Percentiles rank a stretch among this genome's conserved stretches.
These are phyloP conservation scores for Boletus rubropictus DNA, from an alignment of 768 basidiomycete species.

Conservation along the genomic window DNA sequence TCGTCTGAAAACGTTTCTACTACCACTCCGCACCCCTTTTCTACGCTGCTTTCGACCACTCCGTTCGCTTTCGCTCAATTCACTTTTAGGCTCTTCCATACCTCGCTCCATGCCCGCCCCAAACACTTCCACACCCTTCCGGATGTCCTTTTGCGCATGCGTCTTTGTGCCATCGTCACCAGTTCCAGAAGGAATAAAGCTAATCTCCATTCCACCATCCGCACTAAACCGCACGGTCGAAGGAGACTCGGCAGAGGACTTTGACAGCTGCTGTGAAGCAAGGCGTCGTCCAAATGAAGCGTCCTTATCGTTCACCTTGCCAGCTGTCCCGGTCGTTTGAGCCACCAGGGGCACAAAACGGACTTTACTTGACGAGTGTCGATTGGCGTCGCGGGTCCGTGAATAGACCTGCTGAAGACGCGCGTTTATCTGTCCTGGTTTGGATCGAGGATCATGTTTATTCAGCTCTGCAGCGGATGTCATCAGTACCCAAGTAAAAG, in stretches of 20 bases:
- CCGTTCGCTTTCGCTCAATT: constrained; percentile 59
- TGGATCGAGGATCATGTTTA: constrained; percentile 51
- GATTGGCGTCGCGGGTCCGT: constrained; percentile 39
- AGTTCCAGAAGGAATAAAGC: constrained; percentile 60
- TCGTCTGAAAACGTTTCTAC: constrained; percentile 72
- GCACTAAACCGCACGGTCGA: constrained; percentile 24
- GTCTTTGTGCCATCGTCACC: constrained; percentile 10
- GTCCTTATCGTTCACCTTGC: constrained; percentile 39
- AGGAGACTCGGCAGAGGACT: constrained; percentile 10
- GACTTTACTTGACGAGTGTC: constrained; percentile 42
- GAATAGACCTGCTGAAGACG: constrained; percentile 43
- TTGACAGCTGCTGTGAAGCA: constrained; percentile 18
- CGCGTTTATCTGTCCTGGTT: constrained; percentile 43
- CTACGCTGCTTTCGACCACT: constrained; percentile 76
- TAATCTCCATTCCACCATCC: constrained; percentile 78
- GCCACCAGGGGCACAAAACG: constrained; percentile 65
- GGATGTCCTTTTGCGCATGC: constrained; percentile 29
- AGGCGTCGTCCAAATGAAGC: constrained; percentile 72
- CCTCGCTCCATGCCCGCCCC: constrained; percentile 89
- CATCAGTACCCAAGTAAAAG: constrained; percentile 14
- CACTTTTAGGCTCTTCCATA: constrained; percentile 41
- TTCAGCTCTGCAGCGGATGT: constrained; percentile 38
- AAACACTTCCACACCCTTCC: constrained; percentile 71
- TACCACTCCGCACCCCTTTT: constrained; percentile 80
- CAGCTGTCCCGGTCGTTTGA: constrained; percentile 25